Evolutionary conservation across 1,284 basidiomycete species (phyloP), one percentile per base, ranked within the genome.

Genomic region (Austroboletus niveus): DNA sequence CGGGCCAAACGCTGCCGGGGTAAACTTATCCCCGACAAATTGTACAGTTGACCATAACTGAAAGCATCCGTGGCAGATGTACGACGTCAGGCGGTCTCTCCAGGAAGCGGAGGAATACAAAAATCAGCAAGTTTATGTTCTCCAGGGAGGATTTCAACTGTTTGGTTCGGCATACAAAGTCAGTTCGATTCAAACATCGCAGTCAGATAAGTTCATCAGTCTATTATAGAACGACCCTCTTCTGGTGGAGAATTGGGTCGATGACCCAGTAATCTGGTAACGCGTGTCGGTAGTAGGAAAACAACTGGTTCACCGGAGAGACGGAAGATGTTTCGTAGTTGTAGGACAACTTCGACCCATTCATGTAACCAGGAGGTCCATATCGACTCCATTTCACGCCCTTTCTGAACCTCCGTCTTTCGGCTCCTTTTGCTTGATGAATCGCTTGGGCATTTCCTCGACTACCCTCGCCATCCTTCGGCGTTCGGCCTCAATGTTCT

Each of bases 161-260:
- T 92, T 91, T 64, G 87, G 89, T 60, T 68, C 69, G 14, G 79
- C 78, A 57, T 89, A 78, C 74, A 86, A 79, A 74, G 87, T 85
- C 27, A 20, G 45, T 45, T 32, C 17, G 2, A 42, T 6, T 6
- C 29, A 12, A 4, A n/a, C 8, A 17, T 30, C n/a, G 6, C 17
- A 7, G 1, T 11, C 4, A 32, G 45, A n/a, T 42, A 17, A 43
- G 17, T 45, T 54, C 52, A 52, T 47, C 42, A 12, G 53, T 53
- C 45, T 41, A 39, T 36, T 44, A 17, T 56, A 88, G 82, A 71
- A 86, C 53, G 87, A 92, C 64, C 76, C 83, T 11, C 65, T 73
- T 30, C 77, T 92, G 14, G 81, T 92, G 12, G 89, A 90, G 66
- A 84, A 86, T 49, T 92, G 84, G 82, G 80, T 84, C 50, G 75